These are phyloP conservation scores for Leccinum olivaceopallidum DNA, from an alignment of 768 basidiomycete genomes.

Conservation along the genomic window DNA sequence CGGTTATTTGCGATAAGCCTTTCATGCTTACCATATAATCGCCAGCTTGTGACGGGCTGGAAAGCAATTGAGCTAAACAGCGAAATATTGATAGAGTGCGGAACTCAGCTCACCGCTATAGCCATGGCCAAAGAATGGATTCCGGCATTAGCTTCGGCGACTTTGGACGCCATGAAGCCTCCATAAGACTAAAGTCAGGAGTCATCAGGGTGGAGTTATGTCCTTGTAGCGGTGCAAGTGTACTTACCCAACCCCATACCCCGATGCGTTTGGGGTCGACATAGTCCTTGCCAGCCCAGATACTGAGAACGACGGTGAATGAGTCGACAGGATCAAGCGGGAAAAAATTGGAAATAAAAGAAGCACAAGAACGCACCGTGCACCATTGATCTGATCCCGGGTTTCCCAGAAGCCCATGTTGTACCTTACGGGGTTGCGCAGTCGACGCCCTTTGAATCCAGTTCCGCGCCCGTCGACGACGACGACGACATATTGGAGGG, in stretches of 20 bases:
- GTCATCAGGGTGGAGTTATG: conserved; percentile 1
- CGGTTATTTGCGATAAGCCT: neutral
- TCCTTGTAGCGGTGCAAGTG: neutral
- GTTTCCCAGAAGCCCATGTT: conserved; percentile 91
- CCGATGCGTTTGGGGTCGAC: conserved; percentile 89
- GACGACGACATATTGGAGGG: conserved; percentile 82
- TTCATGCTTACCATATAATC: conserved; percentile 60
- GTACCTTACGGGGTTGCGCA: conserved; percentile 87
- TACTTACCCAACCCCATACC: conserved; percentile 95
- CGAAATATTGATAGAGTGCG: neutral
- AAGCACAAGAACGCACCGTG: conserved; percentile 50
- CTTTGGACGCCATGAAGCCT: conserved; percentile 93
- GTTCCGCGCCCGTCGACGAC: conserved; percentile 93
- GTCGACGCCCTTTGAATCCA: conserved; percentile 80
- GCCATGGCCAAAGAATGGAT: conserved; percentile 91
- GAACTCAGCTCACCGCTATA: conserved; percentile 64
- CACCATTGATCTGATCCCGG: conserved; percentile 85
- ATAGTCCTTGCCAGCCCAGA: conserved; percentile 85
- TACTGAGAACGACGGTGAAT: conserved; percentile 37
- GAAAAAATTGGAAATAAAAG: conserved; percentile 1
- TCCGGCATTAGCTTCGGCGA: conserved; percentile 86
- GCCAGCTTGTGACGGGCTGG: conserved; percentile 88
- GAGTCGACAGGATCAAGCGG: neutral
- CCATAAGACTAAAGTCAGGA: conserved; percentile 73
- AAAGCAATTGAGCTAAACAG: conserved; percentile 10